Evolutionary conservation across 1,139 yeast genomes (phyloP), one percentile per base, ranked within the genome.

Genomic region (Hyphopichia khmerensis): DNA sequence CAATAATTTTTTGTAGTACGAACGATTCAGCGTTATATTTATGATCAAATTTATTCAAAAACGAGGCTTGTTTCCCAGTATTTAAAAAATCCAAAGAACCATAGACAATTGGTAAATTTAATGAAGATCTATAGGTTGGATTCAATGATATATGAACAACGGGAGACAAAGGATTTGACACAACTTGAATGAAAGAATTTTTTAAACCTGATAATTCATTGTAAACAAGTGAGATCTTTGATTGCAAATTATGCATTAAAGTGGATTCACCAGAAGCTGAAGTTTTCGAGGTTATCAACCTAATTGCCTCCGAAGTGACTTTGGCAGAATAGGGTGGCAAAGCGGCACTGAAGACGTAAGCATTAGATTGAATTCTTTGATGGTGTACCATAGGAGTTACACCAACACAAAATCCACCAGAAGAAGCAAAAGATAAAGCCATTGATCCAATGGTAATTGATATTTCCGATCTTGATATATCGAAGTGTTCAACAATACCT

Each of bases 361-460:
- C 96, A 52, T 78, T 75, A 9, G 96, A 87, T 27, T 90, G 87
- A 56, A 91, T 85, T 59, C 95, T 82, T 73, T 95, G 99, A 65
- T 93, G 96, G 53, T 84, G 87, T 36, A 91, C 82, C 91, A 93
- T 88, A 45, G 85, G 84, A 33, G 69, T 67, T 34, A 80, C 85
- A 46, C 98, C 99, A 21, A 88, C 88, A 60, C 96, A 93, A 64
- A 89, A 93, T 1, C 96, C 99, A 49, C 99, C 99, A 36, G 95
- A 84, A 9, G 95, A 76, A n/a, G 91, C 95, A 52, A 91, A 76
- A 0, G 96, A 75, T 35, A 77, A 76, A 11, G 96, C 95, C 74
- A 93, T 68, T 2, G 96, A 83, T 24, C 97, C 97, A 46, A 89
- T 77, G 11, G 96, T 87, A 50, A 93, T 84, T 51, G 93, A 95